Evolutionary conservation across 257 asterid genomes (phyloP).

Genomic region (Ilex asprella): DNA sequence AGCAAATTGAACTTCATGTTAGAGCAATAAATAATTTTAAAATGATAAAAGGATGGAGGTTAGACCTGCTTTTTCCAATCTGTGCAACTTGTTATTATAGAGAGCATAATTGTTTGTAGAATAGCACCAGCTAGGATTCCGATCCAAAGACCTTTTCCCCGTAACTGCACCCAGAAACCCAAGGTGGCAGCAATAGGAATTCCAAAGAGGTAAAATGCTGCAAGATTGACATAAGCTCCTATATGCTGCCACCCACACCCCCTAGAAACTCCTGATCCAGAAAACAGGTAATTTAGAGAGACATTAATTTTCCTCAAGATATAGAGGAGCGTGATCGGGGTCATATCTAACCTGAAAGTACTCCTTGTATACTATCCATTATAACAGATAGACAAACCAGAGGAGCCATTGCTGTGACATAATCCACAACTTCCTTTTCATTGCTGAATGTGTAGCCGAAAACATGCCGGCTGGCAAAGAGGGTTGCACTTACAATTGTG

Average conservation of each 20-base stretch:
- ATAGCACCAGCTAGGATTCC: slow-evolving; percentile 56
- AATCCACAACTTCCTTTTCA: slow-evolving; percentile 67
- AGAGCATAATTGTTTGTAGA: slow-evolving; percentile 38
- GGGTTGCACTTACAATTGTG: slow-evolving; percentile 26
- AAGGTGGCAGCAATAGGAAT: slow-evolving; percentile 59
- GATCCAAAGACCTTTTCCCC: slow-evolving; percentile 78
- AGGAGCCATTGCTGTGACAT: slow-evolving; percentile 63
- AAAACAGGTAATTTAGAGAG: neutral
- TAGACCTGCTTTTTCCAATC: slow-evolving; percentile 64
- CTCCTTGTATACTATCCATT: slow-evolving; percentile 63
- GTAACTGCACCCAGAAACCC: slow-evolving; percentile 43
- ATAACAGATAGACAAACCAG: slow-evolving; percentile 54
- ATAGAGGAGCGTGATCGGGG: neutral
- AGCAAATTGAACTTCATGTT: too few relatives aligned
- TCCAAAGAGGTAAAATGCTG: slow-evolving; percentile 64
- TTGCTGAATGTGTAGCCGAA: slow-evolving; percentile 75
- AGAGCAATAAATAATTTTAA: too few relatives aligned
- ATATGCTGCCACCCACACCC: slow-evolving; percentile 93
- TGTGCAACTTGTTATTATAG: slow-evolving; percentile 46
- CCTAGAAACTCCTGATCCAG: slow-evolving; percentile 57
- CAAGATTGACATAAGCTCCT: slow-evolving; percentile 74
- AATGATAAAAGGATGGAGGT: neutral
- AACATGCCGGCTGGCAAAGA: slow-evolving; percentile 48
- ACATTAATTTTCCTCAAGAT: neutral
- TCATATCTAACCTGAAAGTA: slow-evolving; percentile 47